A percentile compares a stretch with the other conserved stretches of the same genome.
Evolutionary conservation across 2,329 filamentous ascomycete species (phyloP).

Genomic region (Colletotrichum brevisporum): DNA sequence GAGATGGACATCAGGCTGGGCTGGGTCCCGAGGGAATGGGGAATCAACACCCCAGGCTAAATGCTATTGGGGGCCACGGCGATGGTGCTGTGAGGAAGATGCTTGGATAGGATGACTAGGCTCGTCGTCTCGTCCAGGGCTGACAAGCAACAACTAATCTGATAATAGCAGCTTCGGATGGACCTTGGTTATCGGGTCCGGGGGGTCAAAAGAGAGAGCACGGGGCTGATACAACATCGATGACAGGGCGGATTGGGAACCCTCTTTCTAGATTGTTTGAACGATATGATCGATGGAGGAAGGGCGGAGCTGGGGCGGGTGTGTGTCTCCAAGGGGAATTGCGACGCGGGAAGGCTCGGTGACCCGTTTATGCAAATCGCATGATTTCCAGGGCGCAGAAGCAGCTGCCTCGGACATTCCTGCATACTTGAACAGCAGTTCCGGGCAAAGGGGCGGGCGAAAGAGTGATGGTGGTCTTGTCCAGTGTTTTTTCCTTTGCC

Average conservation of each 20-base stretch:
- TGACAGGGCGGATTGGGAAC: constrained; percentile 15
- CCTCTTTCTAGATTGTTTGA: constrained; percentile 1
- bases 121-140: neutral
- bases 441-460: neutral
- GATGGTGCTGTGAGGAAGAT: neutral
- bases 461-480: neutral
- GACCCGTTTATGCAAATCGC: neutral
- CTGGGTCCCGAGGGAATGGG: neutral
- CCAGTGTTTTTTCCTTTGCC: too few species aligned
- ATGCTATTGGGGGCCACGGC: neutral
- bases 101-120: constrained; percentile 1
- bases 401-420: too few species aligned
- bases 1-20: constrained; percentile 2
- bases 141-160: neutral
- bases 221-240: constrained; percentile 8
- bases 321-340: too few species aligned
- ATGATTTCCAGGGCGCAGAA: constrained; percentile 1
- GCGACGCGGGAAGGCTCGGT: constrained; percentile 7
- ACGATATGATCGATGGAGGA: neutral
- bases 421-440: too few species aligned
- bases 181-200: neutral
- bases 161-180: neutral
- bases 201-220: neutral
- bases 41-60: too few species aligned
- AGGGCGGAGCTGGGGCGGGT: constrained; percentile 4